Evolutionary conservation across 179 eudicot genomes (phyloP).

Genomic region (Silene noctiflora): DNA sequence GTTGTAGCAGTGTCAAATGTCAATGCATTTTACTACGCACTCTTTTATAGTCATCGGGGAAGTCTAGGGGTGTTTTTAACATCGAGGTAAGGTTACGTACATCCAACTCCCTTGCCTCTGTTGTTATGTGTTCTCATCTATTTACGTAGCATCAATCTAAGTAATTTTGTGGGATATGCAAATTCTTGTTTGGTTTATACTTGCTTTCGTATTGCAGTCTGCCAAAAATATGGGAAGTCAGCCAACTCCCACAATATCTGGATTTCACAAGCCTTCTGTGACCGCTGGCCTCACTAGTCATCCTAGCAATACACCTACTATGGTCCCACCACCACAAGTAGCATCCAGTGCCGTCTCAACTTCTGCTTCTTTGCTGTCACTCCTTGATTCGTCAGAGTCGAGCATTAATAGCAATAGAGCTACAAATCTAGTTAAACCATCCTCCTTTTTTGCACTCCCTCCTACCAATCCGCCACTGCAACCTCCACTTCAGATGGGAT

Average conservation of each 20-base stretch:
- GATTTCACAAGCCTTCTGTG: slow-evolving; percentile 41
- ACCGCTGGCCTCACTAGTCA: slow-evolving; percentile 32
- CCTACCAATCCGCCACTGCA: slow-evolving; percentile 38
- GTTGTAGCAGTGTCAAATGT: background rate
- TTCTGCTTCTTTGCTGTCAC: slow-evolving; percentile 47
- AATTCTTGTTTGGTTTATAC: slow-evolving; percentile 1
- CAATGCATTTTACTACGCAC: background rate
- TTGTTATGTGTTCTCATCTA: background rate
- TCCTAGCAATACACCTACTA: slow-evolving; percentile 37
- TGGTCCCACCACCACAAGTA: slow-evolving; percentile 39
- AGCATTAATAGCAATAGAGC: slow-evolving; percentile 33
- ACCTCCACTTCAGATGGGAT: slow-evolving; percentile 35
- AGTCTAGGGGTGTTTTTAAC: too few relatives aligned
- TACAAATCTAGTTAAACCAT: slow-evolving; percentile 70
- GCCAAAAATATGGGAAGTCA: slow-evolving; percentile 50
- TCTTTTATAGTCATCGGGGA: background rate
- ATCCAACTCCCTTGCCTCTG: background rate
- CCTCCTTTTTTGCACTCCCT: slow-evolving; percentile 54
- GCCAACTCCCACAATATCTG: slow-evolving; percentile 34
- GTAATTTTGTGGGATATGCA: background rate
- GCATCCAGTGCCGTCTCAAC: slow-evolving; percentile 39
- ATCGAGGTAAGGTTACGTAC: background rate
- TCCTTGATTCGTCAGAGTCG: slow-evolving; percentile 42
- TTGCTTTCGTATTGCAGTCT: slow-evolving; percentile 46
- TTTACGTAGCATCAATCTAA: background rate